Percentiles rank a stretch among this genome's conserved stretches.
Conservation (phyloP, 2,329 filamentous ascomycete genomes). For the Verticillium tricorpus region DNA sequence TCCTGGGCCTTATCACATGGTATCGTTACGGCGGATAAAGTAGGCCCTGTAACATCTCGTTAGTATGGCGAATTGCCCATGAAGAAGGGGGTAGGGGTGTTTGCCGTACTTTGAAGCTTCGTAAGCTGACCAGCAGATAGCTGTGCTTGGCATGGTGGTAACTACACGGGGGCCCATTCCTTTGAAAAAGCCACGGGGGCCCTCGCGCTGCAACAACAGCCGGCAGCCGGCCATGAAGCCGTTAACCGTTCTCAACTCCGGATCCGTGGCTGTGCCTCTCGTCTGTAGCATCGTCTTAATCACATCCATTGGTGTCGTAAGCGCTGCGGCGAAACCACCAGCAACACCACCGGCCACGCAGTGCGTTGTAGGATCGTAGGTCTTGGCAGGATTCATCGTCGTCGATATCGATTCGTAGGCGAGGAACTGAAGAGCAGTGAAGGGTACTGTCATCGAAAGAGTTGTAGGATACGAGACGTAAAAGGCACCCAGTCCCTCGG, state of each 20-base stretch:
- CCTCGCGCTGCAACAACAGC: slow-evolving; percentile 80
- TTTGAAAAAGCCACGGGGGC: slow-evolving; percentile 84
- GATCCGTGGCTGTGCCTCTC: slow-evolving; percentile 74
- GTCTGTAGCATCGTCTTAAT: slow-evolving; percentile 98
- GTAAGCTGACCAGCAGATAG: slow-evolving; percentile 93
- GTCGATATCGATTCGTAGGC: slow-evolving; percentile 97
- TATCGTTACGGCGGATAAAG: slow-evolving; percentile 52
- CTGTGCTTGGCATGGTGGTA: slow-evolving; percentile 96
- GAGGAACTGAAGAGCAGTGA: slow-evolving; percentile 94
- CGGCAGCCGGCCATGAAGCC: slow-evolving; percentile 74
- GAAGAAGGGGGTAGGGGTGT: neutral
- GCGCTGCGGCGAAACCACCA: slow-evolving; percentile 85
- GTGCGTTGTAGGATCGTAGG: slow-evolving; percentile 90
- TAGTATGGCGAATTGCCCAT: neutral
- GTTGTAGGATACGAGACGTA: slow-evolving; percentile 99
- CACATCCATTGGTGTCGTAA: slow-evolving; percentile 95
- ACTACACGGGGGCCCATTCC: slow-evolving; percentile 87
- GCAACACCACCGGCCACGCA: slow-evolving; percentile 89
- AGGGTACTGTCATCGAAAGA: slow-evolving; percentile 96
- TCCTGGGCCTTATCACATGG: neutral
- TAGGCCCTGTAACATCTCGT: slow-evolving; percentile 44
- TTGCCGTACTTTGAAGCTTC: slow-evolving; percentile 61
- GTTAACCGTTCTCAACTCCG: slow-evolving; percentile 79
- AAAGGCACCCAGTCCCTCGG: slow-evolving; percentile 86
- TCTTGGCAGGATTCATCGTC: slow-evolving; percentile 78